Percentiles rank a stretch among this genome's conserved stretches.
Conservation (phyloP, 108 stramenopile genomes). For the Craspedostauros australis region DNA sequence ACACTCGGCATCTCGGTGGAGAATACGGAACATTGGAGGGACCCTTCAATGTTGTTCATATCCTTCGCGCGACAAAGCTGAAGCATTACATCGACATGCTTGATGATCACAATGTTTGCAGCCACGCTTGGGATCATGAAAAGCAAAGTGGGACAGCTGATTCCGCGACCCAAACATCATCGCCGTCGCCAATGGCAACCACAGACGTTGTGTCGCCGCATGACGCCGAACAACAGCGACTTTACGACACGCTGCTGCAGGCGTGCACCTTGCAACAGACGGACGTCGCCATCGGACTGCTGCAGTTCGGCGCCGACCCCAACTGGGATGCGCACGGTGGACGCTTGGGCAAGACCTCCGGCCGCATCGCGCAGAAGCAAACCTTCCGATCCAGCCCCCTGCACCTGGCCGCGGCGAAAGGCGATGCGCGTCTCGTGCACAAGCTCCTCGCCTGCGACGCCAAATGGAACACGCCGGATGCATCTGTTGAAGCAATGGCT, state of each 20-base stretch:
- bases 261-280: constrained; percentile 43
- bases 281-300: constrained; percentile 40
- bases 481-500: too few species aligned
- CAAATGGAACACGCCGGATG: constrained; percentile 63
- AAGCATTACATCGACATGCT: constrained; percentile 74
- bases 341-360: constrained; percentile 39
- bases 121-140: too few species aligned
- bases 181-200: background rate
- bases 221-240: background rate
- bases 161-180: too few species aligned
- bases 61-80: constrained; percentile 47
- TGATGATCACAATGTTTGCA: constrained; percentile 17
- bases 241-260: constrained; percentile 61
- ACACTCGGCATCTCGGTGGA: constrained; percentile 70
- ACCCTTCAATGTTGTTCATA: constrained; percentile 45
- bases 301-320: constrained; percentile 60
- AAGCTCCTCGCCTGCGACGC: constrained; percentile 47
- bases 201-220: constrained; percentile 1
- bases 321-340: constrained; percentile 35
- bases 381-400: constrained; percentile 56
- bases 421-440: constrained; percentile 36
- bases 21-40: constrained; percentile 53
- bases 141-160: too few species aligned
- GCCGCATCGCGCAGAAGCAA: constrained; percentile 25
- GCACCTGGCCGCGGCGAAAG: constrained; percentile 65